Base-by-base conservation (phyloP, 768 basidiomycete genomes). In the Russula sp. region DNA sequence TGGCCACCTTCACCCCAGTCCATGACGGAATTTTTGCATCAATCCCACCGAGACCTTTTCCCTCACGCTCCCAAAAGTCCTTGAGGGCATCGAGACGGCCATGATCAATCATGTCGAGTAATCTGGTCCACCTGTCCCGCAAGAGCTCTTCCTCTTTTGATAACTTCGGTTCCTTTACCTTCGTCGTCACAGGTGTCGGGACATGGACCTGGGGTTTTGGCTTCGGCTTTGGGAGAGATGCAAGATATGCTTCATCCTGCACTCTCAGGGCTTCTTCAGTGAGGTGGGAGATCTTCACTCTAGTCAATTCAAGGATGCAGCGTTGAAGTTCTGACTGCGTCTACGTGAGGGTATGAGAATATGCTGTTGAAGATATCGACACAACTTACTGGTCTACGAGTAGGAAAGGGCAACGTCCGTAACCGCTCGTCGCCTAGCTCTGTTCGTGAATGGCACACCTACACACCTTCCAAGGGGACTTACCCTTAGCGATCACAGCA, bases 331-430 rank as follows among this genome's bases (percentile, higher is more conserved):
- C 97, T 2, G 92, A 84, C 78, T 93, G 90, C 0, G 96, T 99
- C 91, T 96, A 66, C 2, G 32, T 42, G 52, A 36, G 52, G 42
- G 46, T 38, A 54, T 44, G n/a, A 62, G 56, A 34, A 32, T 44
- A 34, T 38, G 26, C 32, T 57, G 32, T 40, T 46, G 3, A 58
- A 24, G 22, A 57, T n/a, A 61, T 42, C 22, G 42, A 14, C 28
- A 26, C 22, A n/a, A 79, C 90, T 63, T 75, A 94, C 94, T 16
- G 97, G 96, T 69, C 97, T 83, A 46, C 95, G 87, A 1, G 97
- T 99, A 4, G 94, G 95, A 76, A 99, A 99, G 0, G 95, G 94
- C 75, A 96, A 98, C 0, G 88, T 90, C 50, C 94, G 83, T 34
- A 98, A 75, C 42, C 95, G 83, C 36, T 83, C 83, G 67, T 98